Base-by-base conservation (phyloP, 768 basidiomycete species). In the Termitomyces sp. region DNA sequence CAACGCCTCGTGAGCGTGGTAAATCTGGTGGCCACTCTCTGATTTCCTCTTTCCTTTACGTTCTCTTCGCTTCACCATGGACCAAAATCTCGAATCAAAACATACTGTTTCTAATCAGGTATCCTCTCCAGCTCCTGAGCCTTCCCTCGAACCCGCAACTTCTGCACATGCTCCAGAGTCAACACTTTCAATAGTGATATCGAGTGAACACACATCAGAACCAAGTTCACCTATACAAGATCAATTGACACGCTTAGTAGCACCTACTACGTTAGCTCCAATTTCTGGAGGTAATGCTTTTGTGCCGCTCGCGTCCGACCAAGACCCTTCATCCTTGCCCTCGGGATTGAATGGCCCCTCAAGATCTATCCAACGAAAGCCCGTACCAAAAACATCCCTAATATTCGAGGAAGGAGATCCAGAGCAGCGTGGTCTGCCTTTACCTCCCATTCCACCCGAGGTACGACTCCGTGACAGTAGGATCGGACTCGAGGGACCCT, bases 381-480 rank as follows among this genome's bases (percentile, higher is more conserved):
- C 55, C 28, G 40, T 35, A 9, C 58, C 48, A 17, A 52, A 52
- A 47, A 54, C 52, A 16, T 49, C 55, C 6, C 25, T 52, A 12
- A 48, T 28, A 23, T 42, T 55, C 5, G 56, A 58, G n/a, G 56
- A 55, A 34, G 30, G 23, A 21, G 55, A 54, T 40, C 25, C 52
- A 28, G 27, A 37, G 21, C 54, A 30, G 37, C 43, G 34, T 3
- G 39, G 43, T 5, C n/a, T 59, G 41, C 59, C 64, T 16, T 42
- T 61, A 40, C 64, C 63, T 52, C 61, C 60, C 11, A 57, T 61
- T 21, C 65, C 65, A 4, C 52, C 48, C 35, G 64, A 64, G 30
- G 23, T 59, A 16, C 56, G 57, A 48, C 34, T 41, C 12, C 57
- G 48, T 34, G 37, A 35, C 19, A 55, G 49, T 37, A 59, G 61